phyloP scores from a whole-genome alignment of 441 rosid species.

The Capsella rubella region DNA sequence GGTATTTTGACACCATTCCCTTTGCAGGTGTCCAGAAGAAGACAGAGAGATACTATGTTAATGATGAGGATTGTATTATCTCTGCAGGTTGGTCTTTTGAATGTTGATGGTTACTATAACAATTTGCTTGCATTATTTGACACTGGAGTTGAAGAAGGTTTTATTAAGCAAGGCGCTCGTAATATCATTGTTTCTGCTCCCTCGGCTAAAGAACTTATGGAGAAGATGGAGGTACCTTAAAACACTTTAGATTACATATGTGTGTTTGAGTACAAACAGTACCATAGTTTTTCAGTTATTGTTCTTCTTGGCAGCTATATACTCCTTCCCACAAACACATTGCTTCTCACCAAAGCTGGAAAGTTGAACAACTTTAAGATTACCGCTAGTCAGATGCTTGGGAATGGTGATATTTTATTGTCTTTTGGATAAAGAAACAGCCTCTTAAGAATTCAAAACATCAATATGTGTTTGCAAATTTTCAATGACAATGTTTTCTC shows the following conservation, averaged over 20 bases:
- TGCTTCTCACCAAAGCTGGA: slow-evolving; percentile 89
- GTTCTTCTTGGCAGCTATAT: slow-evolving; percentile 59
- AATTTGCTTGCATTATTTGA: slow-evolving; percentile 79
- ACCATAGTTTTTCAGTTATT: background rate
- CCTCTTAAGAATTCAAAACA: slow-evolving; percentile 1
- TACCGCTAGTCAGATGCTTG: slow-evolving; percentile 19
- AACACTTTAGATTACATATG: background rate
- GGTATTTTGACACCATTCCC: slow-evolving; percentile 42
- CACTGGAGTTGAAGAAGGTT: slow-evolving; percentile 88
- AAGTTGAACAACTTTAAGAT: slow-evolving; percentile 68
- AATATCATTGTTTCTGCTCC: slow-evolving; percentile 81
- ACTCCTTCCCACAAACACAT: slow-evolving; percentile 72
- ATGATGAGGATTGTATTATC: slow-evolving; percentile 1
- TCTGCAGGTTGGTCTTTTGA: slow-evolving; percentile 86
- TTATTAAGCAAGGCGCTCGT: slow-evolving; percentile 85
- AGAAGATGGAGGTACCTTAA: slow-evolving; percentile 81
- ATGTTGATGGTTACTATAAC: slow-evolving; percentile 89
- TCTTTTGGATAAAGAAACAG: background rate
- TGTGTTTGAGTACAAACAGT: background rate
- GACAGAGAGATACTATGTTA: background rate
- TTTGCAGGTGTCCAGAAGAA: background rate
- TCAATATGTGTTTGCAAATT: slow-evolving; percentile 5
- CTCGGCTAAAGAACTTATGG: slow-evolving; percentile 80
- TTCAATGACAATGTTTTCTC: background rate
- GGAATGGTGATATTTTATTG: too few species aligned